Evolutionary conservation across 257 asterid genomes (phyloP).

Genomic region (Fraxinus anomala): DNA sequence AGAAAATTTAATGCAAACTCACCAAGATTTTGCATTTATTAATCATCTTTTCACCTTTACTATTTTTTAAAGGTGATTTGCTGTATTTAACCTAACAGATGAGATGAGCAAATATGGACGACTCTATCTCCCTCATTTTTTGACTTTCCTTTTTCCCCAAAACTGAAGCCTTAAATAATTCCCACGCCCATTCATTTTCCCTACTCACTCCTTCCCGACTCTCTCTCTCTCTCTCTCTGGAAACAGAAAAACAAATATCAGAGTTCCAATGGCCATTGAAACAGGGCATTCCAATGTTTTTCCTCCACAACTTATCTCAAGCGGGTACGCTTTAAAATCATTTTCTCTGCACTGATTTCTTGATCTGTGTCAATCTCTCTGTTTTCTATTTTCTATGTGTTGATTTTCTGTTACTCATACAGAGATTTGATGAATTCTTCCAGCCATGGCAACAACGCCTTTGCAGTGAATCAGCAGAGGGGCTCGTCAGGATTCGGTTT

Average conservation of each 20-base stretch:
- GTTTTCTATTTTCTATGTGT: no score
- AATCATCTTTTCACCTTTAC: no score
- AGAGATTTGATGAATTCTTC: conserved; percentile 36
- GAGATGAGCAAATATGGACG: conserved; percentile 13
- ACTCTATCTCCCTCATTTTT: conserved; percentile 26
- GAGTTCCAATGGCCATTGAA: conserved; percentile 41
- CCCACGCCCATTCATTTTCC: conserved; percentile 21
- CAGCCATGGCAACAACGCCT: conserved; percentile 19
- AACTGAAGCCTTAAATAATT: conserved; percentile 35
- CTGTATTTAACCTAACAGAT: no score
- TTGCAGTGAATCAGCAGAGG: conserved; percentile 35
- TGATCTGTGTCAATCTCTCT: not conserved
- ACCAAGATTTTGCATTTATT: no score
- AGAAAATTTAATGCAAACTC: no score
- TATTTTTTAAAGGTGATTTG: no score
- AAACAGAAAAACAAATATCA: not conserved
- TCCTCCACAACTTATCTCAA: conserved; percentile 35
- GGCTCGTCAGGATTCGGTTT: conserved; percentile 22
- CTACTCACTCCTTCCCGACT: conserved; percentile 20
- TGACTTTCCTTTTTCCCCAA: conserved; percentile 23
- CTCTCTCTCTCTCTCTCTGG: conserved; percentile 5
- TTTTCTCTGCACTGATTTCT: not conserved
- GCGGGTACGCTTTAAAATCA: conserved; percentile 25
- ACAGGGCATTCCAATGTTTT: conserved; percentile 45
- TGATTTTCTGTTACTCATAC: not conserved